Conservation (phyloP, 2,329 filamentous ascomycete genomes). For the Botryotinia narcissicola region DNA sequence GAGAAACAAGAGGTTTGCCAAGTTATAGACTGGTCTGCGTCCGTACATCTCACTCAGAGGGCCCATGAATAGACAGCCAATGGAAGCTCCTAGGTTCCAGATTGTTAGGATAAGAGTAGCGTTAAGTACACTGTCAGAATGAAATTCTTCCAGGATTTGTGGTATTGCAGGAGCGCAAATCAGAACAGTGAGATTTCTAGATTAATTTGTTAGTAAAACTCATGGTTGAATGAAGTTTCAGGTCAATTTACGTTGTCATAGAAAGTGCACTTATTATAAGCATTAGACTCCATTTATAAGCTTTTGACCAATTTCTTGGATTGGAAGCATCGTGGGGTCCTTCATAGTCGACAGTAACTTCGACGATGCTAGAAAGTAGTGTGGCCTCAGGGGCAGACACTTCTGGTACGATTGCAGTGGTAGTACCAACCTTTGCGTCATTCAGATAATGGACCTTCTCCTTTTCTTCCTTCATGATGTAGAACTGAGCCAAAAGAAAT, state of each 20-base stretch:
- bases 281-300: conserved; percentile 6
- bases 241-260: neutral
- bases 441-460: neutral
- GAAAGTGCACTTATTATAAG: neutral
- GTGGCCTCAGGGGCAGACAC: neutral
- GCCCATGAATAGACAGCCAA: conserved; percentile 56
- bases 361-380: neutral
- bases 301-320: conserved; percentile 9
- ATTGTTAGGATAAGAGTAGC: conserved; percentile 1
- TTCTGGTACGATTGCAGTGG: neutral
- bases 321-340: neutral
- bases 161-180: conserved; percentile 10
- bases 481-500: too few relatives aligned
- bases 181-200: conserved; percentile 3
- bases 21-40: conserved; percentile 57
- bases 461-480: neutral
- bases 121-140: neutral
- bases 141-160: conserved; percentile 7
- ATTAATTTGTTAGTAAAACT: neutral
- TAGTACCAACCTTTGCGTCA: neutral
- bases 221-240: too few relatives aligned
- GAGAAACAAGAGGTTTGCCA: conserved; percentile 50
- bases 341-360: neutral
- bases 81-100: conserved; percentile 43
- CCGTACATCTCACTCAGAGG: conserved; percentile 62